These are phyloP conservation scores for Purshia tridentata DNA, from an alignment of 306 rosid genomes.

Conservation along the genomic window DNA sequence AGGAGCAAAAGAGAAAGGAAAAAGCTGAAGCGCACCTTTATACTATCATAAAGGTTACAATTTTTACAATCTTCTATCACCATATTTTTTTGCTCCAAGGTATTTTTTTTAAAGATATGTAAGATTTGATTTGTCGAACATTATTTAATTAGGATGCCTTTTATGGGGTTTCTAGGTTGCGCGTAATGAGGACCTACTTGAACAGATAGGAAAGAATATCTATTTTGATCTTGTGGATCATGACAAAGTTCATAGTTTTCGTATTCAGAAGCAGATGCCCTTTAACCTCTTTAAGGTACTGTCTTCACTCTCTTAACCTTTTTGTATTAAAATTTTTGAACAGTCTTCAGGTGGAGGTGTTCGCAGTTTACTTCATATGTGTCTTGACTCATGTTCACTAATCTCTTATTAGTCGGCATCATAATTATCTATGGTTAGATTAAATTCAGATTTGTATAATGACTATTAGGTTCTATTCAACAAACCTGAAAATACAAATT, in stretches of 20 bases:
- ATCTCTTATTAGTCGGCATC: background rate
- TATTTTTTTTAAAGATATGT: background rate
- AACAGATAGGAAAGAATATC: constrained; percentile 83
- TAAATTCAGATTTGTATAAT: no score
- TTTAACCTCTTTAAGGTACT: constrained; percentile 80
- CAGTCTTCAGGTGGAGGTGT: background rate
- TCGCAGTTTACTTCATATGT: background rate
- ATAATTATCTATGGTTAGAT: no score
- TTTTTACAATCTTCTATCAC: background rate
- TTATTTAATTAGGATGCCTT: background rate
- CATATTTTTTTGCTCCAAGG: background rate
- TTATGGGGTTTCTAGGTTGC: constrained; percentile 58
- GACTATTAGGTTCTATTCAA: no score
- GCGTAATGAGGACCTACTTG: constrained; percentile 63
- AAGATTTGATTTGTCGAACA: background rate
- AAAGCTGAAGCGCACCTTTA: constrained; percentile 96
- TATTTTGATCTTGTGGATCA: constrained; percentile 96
- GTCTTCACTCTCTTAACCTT: background rate
- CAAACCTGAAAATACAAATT: no score
- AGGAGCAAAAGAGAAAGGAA: constrained; percentile 90
- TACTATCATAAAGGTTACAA: constrained; percentile 82
- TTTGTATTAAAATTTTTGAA: background rate
- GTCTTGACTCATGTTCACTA: background rate
- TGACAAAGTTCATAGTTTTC: constrained; percentile 92
- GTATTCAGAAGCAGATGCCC: constrained; percentile 76